These are phyloP conservation scores for Wickerhamia fluorescens DNA, from an alignment of 805 yeast species.

Conservation along the genomic window DNA sequence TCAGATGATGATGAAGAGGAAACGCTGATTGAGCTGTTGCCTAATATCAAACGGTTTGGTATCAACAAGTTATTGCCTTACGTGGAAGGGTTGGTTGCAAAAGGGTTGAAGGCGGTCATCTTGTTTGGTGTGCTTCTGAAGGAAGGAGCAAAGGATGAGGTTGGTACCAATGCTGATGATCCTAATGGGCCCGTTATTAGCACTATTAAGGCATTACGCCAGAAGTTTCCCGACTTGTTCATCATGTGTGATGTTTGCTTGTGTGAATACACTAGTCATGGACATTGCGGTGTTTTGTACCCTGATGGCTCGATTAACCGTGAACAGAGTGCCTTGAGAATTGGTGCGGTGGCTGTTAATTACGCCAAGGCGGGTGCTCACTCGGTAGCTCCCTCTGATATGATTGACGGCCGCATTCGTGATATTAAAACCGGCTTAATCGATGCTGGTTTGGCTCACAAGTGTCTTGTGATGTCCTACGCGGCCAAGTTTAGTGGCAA, in stretches of 20 bases:
- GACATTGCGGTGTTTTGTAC: constrained; percentile 91
- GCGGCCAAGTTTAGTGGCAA: constrained; percentile 90
- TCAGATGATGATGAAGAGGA: constrained; percentile 80
- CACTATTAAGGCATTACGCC: constrained; percentile 59
- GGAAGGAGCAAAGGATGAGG: constrained; percentile 67
- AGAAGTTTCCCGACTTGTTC: constrained; percentile 72
- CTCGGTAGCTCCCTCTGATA: constrained; percentile 94
- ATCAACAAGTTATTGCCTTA: constrained; percentile 69
- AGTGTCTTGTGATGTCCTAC: constrained; percentile 85
- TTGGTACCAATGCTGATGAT: constrained; percentile 90
- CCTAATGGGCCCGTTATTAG: constrained; percentile 92
- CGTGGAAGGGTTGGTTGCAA: constrained; percentile 59
- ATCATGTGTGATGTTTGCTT: constrained; percentile 92
- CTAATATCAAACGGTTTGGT: constrained; percentile 85
- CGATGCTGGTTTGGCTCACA: constrained; percentile 76
- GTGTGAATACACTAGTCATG: constrained; percentile 94
- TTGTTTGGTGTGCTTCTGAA: constrained; percentile 86
- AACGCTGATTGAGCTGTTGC: constrained; percentile 64
- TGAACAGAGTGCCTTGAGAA: constrained; percentile 64
- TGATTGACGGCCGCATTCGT: constrained; percentile 91
- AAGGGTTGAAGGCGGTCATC: constrained; percentile 82
- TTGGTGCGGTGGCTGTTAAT: constrained; percentile 91
- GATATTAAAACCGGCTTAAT: constrained; percentile 85
- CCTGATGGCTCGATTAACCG: constrained; percentile 85
- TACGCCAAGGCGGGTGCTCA: constrained; percentile 95